phyloP scores from a whole-genome alignment of 1,139 yeast species.

The Saccharomyces pastorianus region DNA sequence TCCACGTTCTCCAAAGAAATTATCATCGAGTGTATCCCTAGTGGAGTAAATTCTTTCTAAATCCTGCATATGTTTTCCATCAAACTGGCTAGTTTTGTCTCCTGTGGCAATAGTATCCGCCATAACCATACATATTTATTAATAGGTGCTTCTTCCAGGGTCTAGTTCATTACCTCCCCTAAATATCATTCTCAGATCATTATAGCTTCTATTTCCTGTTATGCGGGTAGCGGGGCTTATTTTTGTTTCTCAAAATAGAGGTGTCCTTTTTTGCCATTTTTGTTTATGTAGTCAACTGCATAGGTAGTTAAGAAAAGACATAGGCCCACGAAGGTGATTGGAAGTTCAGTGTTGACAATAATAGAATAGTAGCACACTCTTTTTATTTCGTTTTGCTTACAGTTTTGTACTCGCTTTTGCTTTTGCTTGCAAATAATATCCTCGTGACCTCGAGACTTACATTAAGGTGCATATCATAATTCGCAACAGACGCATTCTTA shows the following conservation, averaged over 20 bases:
- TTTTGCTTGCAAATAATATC: not conserved
- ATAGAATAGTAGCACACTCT: not conserved
- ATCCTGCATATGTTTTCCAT: not conserved
- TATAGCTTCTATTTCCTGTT: not conserved
- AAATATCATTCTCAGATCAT: not conserved
- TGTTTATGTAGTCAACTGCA: not conserved
- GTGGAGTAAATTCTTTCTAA: not conserved
- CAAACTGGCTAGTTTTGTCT: not conserved
- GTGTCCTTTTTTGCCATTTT: not conserved
- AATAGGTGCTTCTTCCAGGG: not conserved
- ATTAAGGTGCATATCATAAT: not conserved
- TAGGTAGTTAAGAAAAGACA: no score
- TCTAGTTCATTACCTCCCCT: not conserved
- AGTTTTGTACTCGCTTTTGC: not conserved
- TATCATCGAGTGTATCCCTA: not conserved
- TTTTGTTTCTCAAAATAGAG: not conserved
- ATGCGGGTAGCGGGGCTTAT: slow-evolving; percentile 1
- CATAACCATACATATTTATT: not conserved
- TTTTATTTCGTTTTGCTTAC: not conserved
- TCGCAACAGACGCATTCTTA: not conserved
- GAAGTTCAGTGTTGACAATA: not conserved
- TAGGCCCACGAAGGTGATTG: no score
- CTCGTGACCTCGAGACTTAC: not conserved
- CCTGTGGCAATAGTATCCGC: not conserved
- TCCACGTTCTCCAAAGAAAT: not conserved